Base-by-base conservation (phyloP, 2,329 filamentous ascomycete species). In the Hypoxylon sp. region DNA sequence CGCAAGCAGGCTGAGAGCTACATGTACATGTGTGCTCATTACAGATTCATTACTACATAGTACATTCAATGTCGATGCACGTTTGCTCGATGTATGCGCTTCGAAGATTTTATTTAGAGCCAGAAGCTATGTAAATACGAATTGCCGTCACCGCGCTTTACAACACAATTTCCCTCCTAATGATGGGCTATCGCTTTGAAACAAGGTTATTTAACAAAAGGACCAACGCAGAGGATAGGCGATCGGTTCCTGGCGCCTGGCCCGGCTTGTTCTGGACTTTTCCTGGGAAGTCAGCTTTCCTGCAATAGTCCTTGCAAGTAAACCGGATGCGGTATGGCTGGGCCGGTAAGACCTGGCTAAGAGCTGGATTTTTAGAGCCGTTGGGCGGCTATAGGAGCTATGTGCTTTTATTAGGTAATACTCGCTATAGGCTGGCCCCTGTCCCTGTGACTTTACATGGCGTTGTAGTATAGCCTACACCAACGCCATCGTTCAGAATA, bases 191-290 rank as follows among this genome's bases (percentile, higher is more conserved):
- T 7, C 25, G 61, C 62, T 63, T n/a, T 63, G 59, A 68, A 68
- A 66, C 58, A 63, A 57, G 57, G 45, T 68, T 68, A 63, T 57
- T 62, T 57, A 41, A 61, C 43, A 41, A 58, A 66, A 63, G 63
- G 66, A 66, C 56, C 47, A 43, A 43, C 55, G 56, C 47, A 29
- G 47, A 43, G 32, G 34, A 27, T 25, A 21, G 65, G 65, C 41
- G 25, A 47, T 63, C 29, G 9, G 34, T 63, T 60, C 58, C 58
- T 60, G 64, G 51, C 34, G 65, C 56, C 56, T 55, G 37, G 37
- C 37, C 37, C 37, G 16, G 37, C 9, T 41, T 19, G 7, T 27
- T n/a, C 60, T 27, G 34, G 34, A 45, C 37, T 37, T 41, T 23
- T 45, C 41, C 41, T 47, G 39, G 50, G 30, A 58, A 50, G 23